phyloP scores from a whole-genome alignment of 2,329 filamentous ascomycete species.

The Neofusicoccum parvum region DNA sequence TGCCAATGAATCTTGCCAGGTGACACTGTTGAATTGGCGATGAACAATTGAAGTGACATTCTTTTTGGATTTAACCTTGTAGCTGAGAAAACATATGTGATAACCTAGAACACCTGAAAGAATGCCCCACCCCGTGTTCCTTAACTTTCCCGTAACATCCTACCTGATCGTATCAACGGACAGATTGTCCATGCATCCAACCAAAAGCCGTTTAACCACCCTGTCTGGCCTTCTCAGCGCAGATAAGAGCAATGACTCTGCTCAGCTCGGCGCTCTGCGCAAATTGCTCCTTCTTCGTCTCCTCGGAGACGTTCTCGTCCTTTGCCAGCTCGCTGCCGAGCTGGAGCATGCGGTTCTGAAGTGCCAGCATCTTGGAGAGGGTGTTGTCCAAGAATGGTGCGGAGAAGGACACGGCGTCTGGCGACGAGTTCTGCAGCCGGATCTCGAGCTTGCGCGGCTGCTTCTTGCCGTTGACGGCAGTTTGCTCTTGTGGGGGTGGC shows the following conservation, averaged over 20 bases:
- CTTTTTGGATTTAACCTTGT: too few species aligned
- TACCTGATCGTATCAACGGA: neutral
- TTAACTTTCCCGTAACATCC: neutral
- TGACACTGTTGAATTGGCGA: too few species aligned
- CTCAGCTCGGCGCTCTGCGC: slow-evolving; percentile 52
- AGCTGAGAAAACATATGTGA: neutral
- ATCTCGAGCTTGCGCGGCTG: slow-evolving; percentile 54
- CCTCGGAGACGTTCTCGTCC: slow-evolving; percentile 41
- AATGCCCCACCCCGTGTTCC: neutral
- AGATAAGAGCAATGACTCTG: slow-evolving; percentile 54
- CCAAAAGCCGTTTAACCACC: slow-evolving; percentile 32
- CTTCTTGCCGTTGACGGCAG: slow-evolving; percentile 39
- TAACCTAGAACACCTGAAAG: neutral
- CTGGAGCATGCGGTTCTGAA: slow-evolving; percentile 54
- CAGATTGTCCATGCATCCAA: too few species aligned
- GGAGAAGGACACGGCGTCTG: slow-evolving; percentile 50
- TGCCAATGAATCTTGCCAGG: too few species aligned
- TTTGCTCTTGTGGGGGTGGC: slow-evolving; percentile 25
- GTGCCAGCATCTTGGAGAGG: slow-evolving; percentile 51
- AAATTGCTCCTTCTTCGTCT: slow-evolving; percentile 53
- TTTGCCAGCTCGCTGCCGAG: slow-evolving; percentile 48
- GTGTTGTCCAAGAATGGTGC: slow-evolving; percentile 57
- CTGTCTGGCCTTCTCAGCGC: slow-evolving; percentile 55
- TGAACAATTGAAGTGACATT: too few species aligned
- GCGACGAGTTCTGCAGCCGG: slow-evolving; percentile 44